Base-by-base conservation (phyloP, 2,329 filamentous ascomycete genomes). In the Cercospora sp. region DNA sequence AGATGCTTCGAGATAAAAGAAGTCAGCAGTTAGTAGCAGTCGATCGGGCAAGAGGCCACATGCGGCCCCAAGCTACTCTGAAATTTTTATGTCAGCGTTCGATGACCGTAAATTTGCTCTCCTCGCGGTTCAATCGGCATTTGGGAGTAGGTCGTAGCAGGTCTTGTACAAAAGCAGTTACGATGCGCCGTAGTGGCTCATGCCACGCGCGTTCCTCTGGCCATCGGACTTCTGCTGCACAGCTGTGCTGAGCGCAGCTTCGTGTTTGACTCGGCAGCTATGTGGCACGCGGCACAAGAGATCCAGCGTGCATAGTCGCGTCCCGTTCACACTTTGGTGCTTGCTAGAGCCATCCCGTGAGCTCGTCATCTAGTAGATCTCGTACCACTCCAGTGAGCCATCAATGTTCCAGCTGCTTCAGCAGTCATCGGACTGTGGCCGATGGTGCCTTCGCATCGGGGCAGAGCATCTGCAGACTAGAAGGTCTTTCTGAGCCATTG, bases 261-360 rank as follows among this genome's bases (percentile, higher is more conserved):
- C 48, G 48, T 55, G n/a, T 55, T 55, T 55, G 48, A 55, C 23
- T 55, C 48, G 48, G 48, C 48, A 55, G 48, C 48, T 55, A 55
- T 30, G 48, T 13, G 3, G 48, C 48, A 30, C 13, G 23, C 48
- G 23, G 23, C 48, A 55, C 1, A 23, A 26, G 20, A 28, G 48
- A 12, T 55, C 48, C 8, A 13, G 48, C 28, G 23, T 55, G 48
- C 23, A 28, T 55, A 26, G 26, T 9, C 23, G 23, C 5, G 12
- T 53, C 23, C 13, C 23, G 4, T 26, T 16, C 45, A 23, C 28
- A n/a, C 12, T 28, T 53, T 55, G 23, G 48, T 28, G 23, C 23
- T 28, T 30, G 23, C 48, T 26, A 28, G 23, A 55, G 48, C 48
- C 48, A 55, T 26, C 5, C 13, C 5, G 12, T 55, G 23, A 55